A percentile compares a stretch with the other conserved stretches of the same genome.
These are phyloP conservation scores for Quercus bicolor DNA, from an alignment of 306 rosid species.

Conservation along the genomic window DNA sequence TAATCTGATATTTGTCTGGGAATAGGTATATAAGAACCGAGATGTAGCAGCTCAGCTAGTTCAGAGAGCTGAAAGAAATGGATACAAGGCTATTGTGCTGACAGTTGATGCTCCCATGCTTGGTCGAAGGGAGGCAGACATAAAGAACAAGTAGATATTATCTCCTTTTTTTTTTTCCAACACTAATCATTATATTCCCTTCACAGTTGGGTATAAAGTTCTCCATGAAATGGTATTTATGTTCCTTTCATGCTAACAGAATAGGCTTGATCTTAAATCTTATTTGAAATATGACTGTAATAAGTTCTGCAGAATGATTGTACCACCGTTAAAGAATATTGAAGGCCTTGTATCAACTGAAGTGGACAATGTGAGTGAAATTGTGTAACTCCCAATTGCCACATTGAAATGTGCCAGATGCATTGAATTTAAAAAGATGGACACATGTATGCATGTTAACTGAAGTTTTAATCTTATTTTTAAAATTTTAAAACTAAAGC, in stretches of 20 bases:
- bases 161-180: neutral
- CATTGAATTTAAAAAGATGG: too few relatives aligned
- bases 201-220: neutral
- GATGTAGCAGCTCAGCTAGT: constrained; percentile 44
- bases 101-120: constrained; percentile 51
- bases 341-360: constrained; percentile 46
- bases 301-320: constrained; percentile 41
- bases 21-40: constrained; percentile 48
- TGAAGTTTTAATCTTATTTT: neutral
- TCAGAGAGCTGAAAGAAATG: constrained; percentile 52
- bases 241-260: neutral
- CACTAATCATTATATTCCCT: neutral
- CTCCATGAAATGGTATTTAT: too few relatives aligned
- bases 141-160: constrained; percentile 41
- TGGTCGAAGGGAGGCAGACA: constrained; percentile 72
- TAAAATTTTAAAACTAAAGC: neutral
- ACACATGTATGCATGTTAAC: too few relatives aligned
- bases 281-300: constrained; percentile 3
- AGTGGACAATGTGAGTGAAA: constrained; percentile 37
- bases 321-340: constrained; percentile 43
- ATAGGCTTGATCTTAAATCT: neutral
- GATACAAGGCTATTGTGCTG: constrained; percentile 58
- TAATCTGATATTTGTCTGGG: neutral
- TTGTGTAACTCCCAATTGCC: neutral
- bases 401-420: neutral